Percentiles rank a stretch among this genome's conserved stretches.
phyloP scores from a whole-genome alignment of 768 basidiomycete species.

The Serendipita sp. region DNA sequence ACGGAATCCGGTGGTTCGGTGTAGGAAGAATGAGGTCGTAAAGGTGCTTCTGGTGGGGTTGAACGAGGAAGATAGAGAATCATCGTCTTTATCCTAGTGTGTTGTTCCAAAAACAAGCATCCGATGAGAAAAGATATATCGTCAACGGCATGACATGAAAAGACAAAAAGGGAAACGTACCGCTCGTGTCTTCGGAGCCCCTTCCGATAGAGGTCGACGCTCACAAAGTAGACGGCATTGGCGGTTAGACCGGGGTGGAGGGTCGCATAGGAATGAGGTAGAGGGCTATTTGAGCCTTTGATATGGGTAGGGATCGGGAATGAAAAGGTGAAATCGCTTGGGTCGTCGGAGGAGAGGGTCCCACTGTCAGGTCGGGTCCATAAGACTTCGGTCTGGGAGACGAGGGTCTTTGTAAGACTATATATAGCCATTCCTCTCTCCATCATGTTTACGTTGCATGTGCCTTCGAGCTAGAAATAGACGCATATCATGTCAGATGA shows the following conservation, averaged over 20 bases:
- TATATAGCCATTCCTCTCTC: background rate
- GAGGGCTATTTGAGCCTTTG: conserved; percentile 17
- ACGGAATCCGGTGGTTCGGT: background rate
- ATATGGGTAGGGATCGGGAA: conserved; percentile 26
- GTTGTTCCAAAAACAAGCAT: too few species aligned
- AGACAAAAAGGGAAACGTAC: conserved; percentile 17
- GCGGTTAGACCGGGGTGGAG: conserved; percentile 19
- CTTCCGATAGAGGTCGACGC: conserved; percentile 26
- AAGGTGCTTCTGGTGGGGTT: background rate
- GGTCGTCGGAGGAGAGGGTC: background rate
- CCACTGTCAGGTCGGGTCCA: background rate
- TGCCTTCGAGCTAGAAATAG: background rate
- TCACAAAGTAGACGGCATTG: conserved; percentile 25
- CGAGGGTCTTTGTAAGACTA: background rate
- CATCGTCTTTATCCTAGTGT: background rate
- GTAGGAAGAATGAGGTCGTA: background rate
- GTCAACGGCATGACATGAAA: too few species aligned
- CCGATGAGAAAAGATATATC: too few species aligned
- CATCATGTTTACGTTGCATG: background rate
- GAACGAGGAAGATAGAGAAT: background rate
- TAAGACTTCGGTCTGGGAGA: background rate
- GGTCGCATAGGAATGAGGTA: conserved; percentile 27
- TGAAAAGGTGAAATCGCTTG: conserved; percentile 21
- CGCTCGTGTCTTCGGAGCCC: conserved; percentile 27
- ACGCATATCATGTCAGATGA: background rate